Conservation (phyloP, 2,329 filamentous ascomycete species). For the Biscogniauxia sp. region DNA sequence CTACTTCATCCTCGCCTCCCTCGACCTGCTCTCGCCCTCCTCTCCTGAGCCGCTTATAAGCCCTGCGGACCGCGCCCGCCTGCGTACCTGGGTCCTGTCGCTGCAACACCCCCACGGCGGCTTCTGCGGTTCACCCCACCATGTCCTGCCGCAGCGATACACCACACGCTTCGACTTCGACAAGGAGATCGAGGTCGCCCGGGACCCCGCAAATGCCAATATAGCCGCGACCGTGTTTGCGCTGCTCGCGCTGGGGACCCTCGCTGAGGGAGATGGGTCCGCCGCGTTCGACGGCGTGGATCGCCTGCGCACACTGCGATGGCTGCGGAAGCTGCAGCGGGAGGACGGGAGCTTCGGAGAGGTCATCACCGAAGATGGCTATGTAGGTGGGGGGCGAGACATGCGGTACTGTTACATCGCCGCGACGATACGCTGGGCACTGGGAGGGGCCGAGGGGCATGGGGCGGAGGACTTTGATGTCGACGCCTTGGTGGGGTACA, state of each 20-base stretch:
- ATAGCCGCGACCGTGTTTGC: constrained; percentile 89
- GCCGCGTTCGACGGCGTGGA: constrained; percentile 62
- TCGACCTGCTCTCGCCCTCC: constrained; percentile 73
- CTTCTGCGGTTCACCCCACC: constrained; percentile 80
- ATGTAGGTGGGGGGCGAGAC: constrained; percentile 75
- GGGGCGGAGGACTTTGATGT: constrained; percentile 73
- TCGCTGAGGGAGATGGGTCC: constrained; percentile 40
- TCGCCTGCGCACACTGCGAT: constrained; percentile 64
- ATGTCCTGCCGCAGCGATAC: constrained; percentile 44
- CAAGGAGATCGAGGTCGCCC: constrained; percentile 33
- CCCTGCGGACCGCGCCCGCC: constrained; percentile 40
- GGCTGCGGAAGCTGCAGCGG: constrained; percentile 76
- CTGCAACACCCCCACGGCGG: constrained; percentile 85
- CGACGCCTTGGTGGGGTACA: constrained; percentile 65
- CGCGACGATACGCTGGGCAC: constrained; percentile 75
- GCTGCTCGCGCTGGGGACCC: constrained; percentile 64
- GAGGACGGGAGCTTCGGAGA: constrained; percentile 90
- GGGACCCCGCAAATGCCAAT: constrained; percentile 57
- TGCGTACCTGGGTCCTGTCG: constrained; percentile 76
- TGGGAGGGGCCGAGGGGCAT: constrained; percentile 59
- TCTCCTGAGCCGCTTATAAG: constrained; percentile 51
- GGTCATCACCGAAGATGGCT: constrained; percentile 57
- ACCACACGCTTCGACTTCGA: constrained; percentile 35
- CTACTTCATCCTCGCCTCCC: constrained; percentile 82
- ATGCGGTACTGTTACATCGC: constrained; percentile 87